phyloP scores from a whole-genome alignment of 2,329 filamentous ascomycete species.

The Chaetomiaceae sp. region DNA sequence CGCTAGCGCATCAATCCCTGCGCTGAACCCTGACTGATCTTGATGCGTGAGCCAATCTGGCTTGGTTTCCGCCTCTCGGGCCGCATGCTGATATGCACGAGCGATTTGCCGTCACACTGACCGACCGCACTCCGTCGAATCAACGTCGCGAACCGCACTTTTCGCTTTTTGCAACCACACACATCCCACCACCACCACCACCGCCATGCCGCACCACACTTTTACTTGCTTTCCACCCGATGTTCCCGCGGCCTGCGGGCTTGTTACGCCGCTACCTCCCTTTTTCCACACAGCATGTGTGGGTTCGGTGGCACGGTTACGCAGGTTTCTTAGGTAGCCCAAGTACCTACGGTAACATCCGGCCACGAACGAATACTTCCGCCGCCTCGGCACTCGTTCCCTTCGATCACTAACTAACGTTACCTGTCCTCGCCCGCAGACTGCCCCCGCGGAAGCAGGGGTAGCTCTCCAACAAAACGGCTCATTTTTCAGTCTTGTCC shows the following conservation, averaged over 20 bases:
- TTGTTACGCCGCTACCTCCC: conserved; percentile 21
- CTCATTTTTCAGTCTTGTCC: too few species aligned
- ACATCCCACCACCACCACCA: conserved; percentile 6
- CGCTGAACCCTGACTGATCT: conserved; percentile 31
- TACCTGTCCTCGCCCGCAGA: conserved; percentile 10
- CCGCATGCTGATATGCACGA: conserved; percentile 42
- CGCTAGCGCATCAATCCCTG: conserved; percentile 27
- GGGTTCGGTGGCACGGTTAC: not conserved
- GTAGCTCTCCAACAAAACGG: too few species aligned
- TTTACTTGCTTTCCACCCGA: conserved; percentile 8
- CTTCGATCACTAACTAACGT: too few species aligned
- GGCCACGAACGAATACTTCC: conserved; percentile 19
- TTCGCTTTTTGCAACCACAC: conserved; percentile 15
- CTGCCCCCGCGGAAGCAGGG: too few species aligned
- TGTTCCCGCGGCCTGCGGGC: conserved; percentile 8
- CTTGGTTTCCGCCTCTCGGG: conserved; percentile 39
- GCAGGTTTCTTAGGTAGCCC: not conserved
- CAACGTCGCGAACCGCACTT: conserved; percentile 23
- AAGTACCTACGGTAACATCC: conserved; percentile 26
- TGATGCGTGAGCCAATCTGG: conserved; percentile 38
- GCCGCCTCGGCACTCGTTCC: not conserved
- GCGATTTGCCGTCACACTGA: conserved; percentile 42
- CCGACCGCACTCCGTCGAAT: conserved; percentile 33
- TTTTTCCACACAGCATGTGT: not conserved
- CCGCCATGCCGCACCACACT: not conserved